Conservation (phyloP, 768 basidiomycete genomes). For the Punctularia strigosozonata region DNA sequence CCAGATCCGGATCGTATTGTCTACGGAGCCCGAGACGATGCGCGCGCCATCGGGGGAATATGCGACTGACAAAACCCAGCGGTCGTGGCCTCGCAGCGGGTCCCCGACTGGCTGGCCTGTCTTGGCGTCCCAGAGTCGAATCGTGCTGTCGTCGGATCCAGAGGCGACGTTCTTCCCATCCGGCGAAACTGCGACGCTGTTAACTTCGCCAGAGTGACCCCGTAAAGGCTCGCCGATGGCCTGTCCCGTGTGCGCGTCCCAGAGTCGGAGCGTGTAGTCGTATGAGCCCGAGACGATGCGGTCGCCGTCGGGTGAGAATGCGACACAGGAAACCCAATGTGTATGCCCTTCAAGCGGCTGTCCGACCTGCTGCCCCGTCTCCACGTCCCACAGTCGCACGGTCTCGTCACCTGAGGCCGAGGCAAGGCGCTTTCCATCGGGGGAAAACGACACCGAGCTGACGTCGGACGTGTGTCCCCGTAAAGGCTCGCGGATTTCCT, state of each 20-base stretch:
- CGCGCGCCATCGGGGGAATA: neutral
- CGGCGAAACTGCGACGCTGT: conserved; percentile 9
- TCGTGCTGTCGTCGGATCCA: conserved; percentile 6
- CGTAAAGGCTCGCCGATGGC: neutral
- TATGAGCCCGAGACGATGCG: too few relatives aligned
- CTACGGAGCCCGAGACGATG: neutral
- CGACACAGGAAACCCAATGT: too few relatives aligned
- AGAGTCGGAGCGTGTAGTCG: too few relatives aligned
- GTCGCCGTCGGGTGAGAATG: too few relatives aligned
- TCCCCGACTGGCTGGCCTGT: conserved; percentile 10
- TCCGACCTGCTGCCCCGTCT: too few relatives aligned
- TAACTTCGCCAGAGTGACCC: conserved; percentile 6
- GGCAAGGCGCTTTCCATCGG: neutral
- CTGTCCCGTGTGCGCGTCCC: too few relatives aligned
- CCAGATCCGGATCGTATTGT: neutral
- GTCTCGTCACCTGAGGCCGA: neutral
- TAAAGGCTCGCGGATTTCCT: too few relatives aligned
- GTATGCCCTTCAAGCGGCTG: too few relatives aligned
- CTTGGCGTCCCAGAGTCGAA: conserved; percentile 11
- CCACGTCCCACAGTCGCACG: neutral
- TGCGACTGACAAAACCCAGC: neutral
- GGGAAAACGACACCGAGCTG: neutral
- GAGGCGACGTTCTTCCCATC: conserved; percentile 9
- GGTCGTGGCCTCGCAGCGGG: neutral
- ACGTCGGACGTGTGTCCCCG: too few relatives aligned